phyloP scores from a whole-genome alignment of 2,329 filamentous ascomycete genomes.

The Ophiocordyceps camponoti-saundersi region DNA sequence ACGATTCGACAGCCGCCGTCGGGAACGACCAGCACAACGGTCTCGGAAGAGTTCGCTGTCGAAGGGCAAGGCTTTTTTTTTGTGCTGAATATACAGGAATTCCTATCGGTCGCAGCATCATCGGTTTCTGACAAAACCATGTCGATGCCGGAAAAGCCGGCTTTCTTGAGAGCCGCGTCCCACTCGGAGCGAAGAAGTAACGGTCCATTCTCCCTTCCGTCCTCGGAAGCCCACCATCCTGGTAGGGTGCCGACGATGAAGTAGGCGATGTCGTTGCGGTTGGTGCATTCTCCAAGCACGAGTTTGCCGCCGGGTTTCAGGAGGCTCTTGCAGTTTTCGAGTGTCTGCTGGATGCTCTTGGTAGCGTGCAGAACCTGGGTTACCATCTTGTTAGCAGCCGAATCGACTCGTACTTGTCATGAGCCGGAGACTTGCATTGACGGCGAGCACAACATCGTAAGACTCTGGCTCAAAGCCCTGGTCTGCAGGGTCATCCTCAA shows the following conservation, averaged over 20 bases:
- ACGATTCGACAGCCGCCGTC: not conserved
- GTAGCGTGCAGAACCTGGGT: slow-evolving; percentile 1
- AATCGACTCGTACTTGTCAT: too few relatives aligned
- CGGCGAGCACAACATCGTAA: not conserved
- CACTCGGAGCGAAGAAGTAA: not conserved
- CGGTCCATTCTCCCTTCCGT: not conserved
- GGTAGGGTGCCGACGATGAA: slow-evolving; percentile 1
- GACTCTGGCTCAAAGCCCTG: slow-evolving; percentile 1
- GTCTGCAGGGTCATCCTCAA: not conserved
- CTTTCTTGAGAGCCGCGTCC: not conserved
- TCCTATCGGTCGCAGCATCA: not conserved
- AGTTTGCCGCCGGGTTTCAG: slow-evolving; percentile 1
- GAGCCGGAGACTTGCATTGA: not conserved
- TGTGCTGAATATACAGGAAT: not conserved
- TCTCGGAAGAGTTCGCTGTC: not conserved
- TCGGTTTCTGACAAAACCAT: not conserved
- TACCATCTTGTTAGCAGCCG: too few relatives aligned
- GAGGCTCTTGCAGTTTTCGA: not conserved
- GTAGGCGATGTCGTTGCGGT: not conserved
- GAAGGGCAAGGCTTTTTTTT: not conserved
- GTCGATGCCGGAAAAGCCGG: not conserved
- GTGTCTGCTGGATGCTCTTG: not conserved
- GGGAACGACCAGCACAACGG: not conserved
- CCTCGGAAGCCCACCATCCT: slow-evolving; percentile 1
- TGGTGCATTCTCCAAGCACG: not conserved